A percentile compares a stretch with the other conserved stretches of the same genome.
These are phyloP conservation scores for Chamaenerion angustifolium DNA, from an alignment of 345 rosid genomes.

Conservation along the genomic window DNA sequence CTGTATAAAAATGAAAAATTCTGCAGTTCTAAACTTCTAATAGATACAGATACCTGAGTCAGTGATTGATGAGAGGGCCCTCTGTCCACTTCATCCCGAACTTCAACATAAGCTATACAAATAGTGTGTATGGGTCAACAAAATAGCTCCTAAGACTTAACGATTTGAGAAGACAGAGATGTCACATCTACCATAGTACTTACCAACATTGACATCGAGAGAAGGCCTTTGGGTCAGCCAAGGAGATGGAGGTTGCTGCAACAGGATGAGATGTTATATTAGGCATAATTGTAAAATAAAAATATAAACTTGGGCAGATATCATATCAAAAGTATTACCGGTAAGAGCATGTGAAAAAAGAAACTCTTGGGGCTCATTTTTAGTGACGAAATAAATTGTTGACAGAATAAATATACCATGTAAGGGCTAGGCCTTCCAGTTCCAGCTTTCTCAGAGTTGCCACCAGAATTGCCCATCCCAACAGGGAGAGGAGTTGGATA, in stretches of 20 bases:
- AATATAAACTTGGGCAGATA: too few relatives aligned
- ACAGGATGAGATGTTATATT: slow-evolving; percentile 4
- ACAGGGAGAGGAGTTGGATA: slow-evolving; percentile 52
- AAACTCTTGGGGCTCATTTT: too few relatives aligned
- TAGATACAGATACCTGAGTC: slow-evolving; percentile 45
- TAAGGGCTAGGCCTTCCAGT: slow-evolving; percentile 70
- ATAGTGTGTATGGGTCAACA: neutral
- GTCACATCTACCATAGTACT: slow-evolving; percentile 21
- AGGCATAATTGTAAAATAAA: too few relatives aligned
- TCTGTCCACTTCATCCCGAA: slow-evolving; percentile 79
- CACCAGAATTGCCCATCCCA: slow-evolving; percentile 34
- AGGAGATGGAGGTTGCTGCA: slow-evolving; percentile 81
- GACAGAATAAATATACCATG: slow-evolving; percentile 35
- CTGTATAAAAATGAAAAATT: neutral
- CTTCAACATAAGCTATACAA: slow-evolving; percentile 77
- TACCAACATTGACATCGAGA: slow-evolving; percentile 92
- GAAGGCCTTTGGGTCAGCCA: slow-evolving; percentile 72
- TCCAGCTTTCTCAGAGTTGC: slow-evolving; percentile 35
- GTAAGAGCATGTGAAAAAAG: too few relatives aligned
- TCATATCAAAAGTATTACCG: too few relatives aligned
- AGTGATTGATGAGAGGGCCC: slow-evolving; percentile 55
- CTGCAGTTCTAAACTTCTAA: neutral
- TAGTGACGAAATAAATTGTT: neutral
- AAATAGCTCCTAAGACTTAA: slow-evolving; percentile 10
- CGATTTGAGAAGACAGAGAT: neutral